Percentiles rank a stretch among this genome's conserved stretches.
phyloP scores from a whole-genome alignment of 2,329 filamentous ascomycete genomes.

The Nigrospora sphaerica region DNA sequence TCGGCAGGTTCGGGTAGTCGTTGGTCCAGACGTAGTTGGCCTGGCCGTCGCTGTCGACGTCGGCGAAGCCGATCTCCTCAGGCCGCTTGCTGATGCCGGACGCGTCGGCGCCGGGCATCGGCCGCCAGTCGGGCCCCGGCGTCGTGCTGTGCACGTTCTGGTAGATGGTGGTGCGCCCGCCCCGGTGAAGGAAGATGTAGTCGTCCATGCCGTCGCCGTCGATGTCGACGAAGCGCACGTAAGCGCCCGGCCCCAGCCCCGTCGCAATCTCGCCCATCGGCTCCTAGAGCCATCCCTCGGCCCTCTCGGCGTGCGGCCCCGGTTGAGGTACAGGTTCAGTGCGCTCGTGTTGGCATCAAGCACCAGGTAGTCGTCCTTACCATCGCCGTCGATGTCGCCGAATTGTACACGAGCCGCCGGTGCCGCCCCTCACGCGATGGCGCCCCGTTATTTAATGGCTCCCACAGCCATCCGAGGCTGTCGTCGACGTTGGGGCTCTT shows the following conservation, averaged over 20 bases:
- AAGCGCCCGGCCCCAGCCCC: slow-evolving; percentile 7
- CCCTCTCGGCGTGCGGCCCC: not conserved
- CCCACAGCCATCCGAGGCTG: slow-evolving; percentile 3
- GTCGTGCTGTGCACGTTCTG: slow-evolving; percentile 4
- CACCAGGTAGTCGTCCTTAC: slow-evolving; percentile 6
- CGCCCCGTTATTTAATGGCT: slow-evolving; percentile 1
- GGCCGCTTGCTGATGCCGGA: slow-evolving; percentile 8
- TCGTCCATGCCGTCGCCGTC: slow-evolving; percentile 14
- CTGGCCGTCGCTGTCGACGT: slow-evolving; percentile 12
- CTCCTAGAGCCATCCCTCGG: slow-evolving; percentile 1
- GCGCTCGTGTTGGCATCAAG: slow-evolving; percentile 6
- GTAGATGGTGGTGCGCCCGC: slow-evolving; percentile 6
- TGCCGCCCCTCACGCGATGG: slow-evolving; percentile 7
- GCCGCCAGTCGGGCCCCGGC: not conserved
- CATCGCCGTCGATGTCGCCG: slow-evolving; percentile 8
- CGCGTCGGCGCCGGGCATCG: slow-evolving; percentile 6
- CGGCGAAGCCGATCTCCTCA: slow-evolving; percentile 11
- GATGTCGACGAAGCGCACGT: slow-evolving; percentile 13
- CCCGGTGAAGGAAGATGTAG: slow-evolving; percentile 8
- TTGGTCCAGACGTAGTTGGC: slow-evolving; percentile 14
- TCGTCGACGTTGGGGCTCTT: not conserved
- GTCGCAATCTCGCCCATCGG: slow-evolving; percentile 3
- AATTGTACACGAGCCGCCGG: slow-evolving; percentile 5
- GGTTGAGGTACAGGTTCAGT: slow-evolving; percentile 2
- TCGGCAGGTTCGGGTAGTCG: slow-evolving; percentile 7